Percentiles rank a stretch among this genome's conserved stretches.
Evolutionary conservation across 306 rosid genomes (phyloP).

Genomic region (Comarum palustre): DNA sequence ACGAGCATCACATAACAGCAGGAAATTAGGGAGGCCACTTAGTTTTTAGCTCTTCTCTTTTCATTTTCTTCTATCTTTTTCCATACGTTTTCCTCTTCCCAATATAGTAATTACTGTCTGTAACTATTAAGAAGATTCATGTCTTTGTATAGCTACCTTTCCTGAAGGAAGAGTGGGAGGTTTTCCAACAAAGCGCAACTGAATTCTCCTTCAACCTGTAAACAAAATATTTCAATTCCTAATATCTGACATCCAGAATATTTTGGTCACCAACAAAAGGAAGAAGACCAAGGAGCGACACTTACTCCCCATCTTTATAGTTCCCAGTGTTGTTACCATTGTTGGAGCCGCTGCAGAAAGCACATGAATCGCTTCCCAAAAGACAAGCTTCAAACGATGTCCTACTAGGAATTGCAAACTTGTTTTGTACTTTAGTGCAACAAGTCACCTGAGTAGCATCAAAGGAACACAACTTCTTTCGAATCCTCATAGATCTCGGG

Average conservation of each 20-base stretch:
- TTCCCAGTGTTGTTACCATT: conserved; percentile 26
- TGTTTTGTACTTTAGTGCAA: conserved; percentile 31
- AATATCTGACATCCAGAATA: conserved; percentile 3
- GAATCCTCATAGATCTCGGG: conserved; percentile 46
- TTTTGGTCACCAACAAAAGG: conserved; percentile 12
- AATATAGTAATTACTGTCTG: no score
- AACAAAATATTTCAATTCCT: background rate
- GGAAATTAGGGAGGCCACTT: background rate
- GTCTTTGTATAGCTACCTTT: conserved; percentile 29
- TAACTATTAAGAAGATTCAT: background rate
- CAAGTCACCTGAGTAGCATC: conserved; percentile 36
- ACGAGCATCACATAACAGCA: background rate
- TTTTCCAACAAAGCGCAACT: conserved; percentile 42
- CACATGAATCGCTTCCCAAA: conserved; percentile 27
- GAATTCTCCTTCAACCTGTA: conserved; percentile 36
- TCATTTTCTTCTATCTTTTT: background rate
- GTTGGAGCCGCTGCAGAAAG: conserved; percentile 30
- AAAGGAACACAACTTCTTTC: conserved; percentile 35
- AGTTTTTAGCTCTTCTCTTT: background rate
- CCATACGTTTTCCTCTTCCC: background rate
- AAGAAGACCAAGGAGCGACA: conserved; percentile 6
- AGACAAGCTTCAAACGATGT: conserved; percentile 40
- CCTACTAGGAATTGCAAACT: conserved; percentile 35
- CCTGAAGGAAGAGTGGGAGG: conserved; percentile 21
- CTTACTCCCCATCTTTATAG: conserved; percentile 30